A percentile compares a stretch with the other conserved stretches of the same genome.
phyloP scores from a whole-genome alignment of 352 stramenopile species.

The Pythium grandisporangium region DNA sequence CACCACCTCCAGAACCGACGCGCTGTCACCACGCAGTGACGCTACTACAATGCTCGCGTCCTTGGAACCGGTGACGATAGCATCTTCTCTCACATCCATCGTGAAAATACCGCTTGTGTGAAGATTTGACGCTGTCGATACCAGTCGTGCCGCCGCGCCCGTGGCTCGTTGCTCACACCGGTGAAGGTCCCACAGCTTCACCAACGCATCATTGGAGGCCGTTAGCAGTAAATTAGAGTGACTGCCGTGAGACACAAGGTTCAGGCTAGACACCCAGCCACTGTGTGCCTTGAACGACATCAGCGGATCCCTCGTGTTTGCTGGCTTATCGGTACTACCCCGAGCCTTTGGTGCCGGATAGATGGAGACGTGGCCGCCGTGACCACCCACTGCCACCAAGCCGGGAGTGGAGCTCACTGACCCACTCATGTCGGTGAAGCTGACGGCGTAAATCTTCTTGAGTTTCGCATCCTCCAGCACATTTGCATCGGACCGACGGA shows the following conservation, averaged over 20 bases:
- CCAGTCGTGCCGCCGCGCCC: no score
- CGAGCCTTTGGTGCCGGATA: slow-evolving; percentile 15
- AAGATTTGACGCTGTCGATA: no score
- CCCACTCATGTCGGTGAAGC: no score
- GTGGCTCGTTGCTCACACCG: slow-evolving; percentile 11
- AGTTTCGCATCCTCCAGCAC: slow-evolving; percentile 18
- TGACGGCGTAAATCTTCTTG: slow-evolving; percentile 34
- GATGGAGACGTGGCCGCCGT: slow-evolving; percentile 39
- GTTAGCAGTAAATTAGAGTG: slow-evolving; percentile 31
- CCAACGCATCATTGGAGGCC: slow-evolving; percentile 30
- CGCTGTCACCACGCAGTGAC: slow-evolving; percentile 12
- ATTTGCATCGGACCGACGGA: not conserved
- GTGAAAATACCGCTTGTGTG: slow-evolving; percentile 39
- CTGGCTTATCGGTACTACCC: slow-evolving; percentile 1
- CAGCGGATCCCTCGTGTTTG: slow-evolving; percentile 10
- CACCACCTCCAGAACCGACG: slow-evolving; percentile 5
- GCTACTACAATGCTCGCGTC: slow-evolving; percentile 30
- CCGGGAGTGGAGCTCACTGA: no score
- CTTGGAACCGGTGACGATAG: slow-evolving; percentile 41
- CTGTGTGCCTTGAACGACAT: slow-evolving; percentile 45
- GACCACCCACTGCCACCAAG: slow-evolving; percentile 26
- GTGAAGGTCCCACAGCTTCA: slow-evolving; percentile 55
- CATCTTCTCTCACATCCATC: slow-evolving; percentile 23
- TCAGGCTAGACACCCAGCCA: slow-evolving; percentile 42
- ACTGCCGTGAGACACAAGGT: slow-evolving; percentile 12